Percentiles rank a stretch among this genome's conserved stretches.
These are phyloP conservation scores for Periglandula ipomoeae DNA, from an alignment of 2,329 filamentous ascomycete species.

Conservation along the genomic window DNA sequence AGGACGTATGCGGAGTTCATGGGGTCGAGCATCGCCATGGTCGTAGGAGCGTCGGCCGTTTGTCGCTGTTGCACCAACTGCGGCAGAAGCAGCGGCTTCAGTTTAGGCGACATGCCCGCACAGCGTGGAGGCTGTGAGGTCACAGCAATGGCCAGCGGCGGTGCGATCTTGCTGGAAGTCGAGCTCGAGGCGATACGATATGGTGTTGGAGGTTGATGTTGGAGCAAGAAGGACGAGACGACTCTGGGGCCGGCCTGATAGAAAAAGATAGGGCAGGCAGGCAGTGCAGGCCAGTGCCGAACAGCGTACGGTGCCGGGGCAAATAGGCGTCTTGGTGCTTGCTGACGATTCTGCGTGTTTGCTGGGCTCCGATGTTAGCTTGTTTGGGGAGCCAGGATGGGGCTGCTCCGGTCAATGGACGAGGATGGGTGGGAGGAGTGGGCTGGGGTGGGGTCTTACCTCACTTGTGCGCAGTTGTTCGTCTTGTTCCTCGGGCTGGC, in stretches of 20 bases:
- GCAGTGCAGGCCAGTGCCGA: not conserved
- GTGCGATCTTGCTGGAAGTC: not conserved
- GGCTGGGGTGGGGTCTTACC: not conserved
- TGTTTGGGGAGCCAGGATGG: not conserved
- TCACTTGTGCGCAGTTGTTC: too few relatives aligned
- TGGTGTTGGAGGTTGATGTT: not conserved
- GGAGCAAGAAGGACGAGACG: not conserved
- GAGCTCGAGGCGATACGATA: not conserved
- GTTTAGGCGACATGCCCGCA: constrained; percentile 7
- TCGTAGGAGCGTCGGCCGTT: constrained; percentile 13
- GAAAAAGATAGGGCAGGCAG: not conserved
- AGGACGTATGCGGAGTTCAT: constrained; percentile 30
- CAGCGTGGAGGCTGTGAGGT: constrained; percentile 3
- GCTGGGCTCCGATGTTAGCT: not conserved
- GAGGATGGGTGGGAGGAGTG: too few relatives aligned
- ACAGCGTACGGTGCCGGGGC: not conserved
- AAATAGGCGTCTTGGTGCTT: not conserved
- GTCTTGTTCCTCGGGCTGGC: not conserved
- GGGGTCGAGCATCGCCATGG: constrained; percentile 24
- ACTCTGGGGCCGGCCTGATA: not conserved
- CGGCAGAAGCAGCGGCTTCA: constrained; percentile 9
- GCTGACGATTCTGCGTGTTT: constrained; percentile 3
- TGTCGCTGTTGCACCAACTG: constrained; percentile 7
- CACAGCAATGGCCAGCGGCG: not conserved
- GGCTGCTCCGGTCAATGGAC: not conserved